These are phyloP conservation scores for Cicer pinnatifidum DNA, from an alignment of 306 rosid species.

Conservation along the genomic window DNA sequence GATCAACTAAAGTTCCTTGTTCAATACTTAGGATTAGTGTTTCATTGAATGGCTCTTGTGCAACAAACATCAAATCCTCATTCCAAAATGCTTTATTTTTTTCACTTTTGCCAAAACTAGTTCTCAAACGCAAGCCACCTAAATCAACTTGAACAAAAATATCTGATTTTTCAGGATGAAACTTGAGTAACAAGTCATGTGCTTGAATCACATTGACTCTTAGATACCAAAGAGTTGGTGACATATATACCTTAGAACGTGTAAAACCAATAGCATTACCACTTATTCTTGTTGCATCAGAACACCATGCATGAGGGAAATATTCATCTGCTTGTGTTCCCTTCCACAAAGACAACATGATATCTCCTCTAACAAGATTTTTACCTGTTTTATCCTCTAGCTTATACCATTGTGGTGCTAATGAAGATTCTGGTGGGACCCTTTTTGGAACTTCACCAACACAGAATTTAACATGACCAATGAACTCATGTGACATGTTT, in stretches of 20 bases:
- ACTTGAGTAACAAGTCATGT: conserved; percentile 44
- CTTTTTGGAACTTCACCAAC: conserved; percentile 42
- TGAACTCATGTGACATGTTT: background rate
- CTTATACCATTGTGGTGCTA: conserved; percentile 52
- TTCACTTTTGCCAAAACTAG: conserved; percentile 41
- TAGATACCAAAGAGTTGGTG: conserved; percentile 61
- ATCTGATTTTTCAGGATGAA: conserved; percentile 33
- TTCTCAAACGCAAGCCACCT: conserved; percentile 45
- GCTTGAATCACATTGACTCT: conserved; percentile 60
- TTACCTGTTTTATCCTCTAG: conserved; percentile 39
- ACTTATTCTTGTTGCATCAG: conserved; percentile 36
- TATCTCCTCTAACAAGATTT: conserved; percentile 40
- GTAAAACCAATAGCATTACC: conserved; percentile 34
- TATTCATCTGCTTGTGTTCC: conserved; percentile 61
- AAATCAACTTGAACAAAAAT: conserved; percentile 51
- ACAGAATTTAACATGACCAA: conserved; percentile 39
- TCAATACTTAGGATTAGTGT: conserved; percentile 40
- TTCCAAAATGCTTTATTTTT: conserved; percentile 51
- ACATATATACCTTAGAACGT: conserved; percentile 53
- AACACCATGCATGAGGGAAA: conserved; percentile 50
- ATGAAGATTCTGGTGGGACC: conserved; percentile 47
- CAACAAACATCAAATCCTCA: conserved; percentile 61
- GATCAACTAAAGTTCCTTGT: conserved; percentile 40
- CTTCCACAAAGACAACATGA: conserved; percentile 58
- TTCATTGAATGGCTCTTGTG: conserved; percentile 55